Evolutionary conservation across 1,284 basidiomycete genomes (phyloP), one percentile per base, ranked within the genome.

Genomic region (Apiotrichum domesticum): DNA sequence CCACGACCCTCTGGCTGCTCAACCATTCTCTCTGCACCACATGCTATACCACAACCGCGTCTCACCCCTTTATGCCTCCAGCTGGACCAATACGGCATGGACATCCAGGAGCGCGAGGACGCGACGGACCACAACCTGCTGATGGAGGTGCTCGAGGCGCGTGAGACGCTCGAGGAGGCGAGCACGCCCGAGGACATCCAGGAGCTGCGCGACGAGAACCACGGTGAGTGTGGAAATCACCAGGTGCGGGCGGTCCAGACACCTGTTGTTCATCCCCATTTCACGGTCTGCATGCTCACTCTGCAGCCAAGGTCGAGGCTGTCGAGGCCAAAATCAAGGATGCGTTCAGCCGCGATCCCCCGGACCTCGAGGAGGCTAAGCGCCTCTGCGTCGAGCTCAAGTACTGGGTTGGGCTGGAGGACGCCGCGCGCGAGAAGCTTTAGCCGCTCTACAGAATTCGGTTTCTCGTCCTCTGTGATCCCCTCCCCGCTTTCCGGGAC

Each of bases 81-180:
- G 76, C 80, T 95, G 11, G 76, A 80, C 34, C 79, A 79, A 52
- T 82, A 88, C 63, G 84, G 85, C 6, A 63, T 83, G 39, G 79
- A 80, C 8, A 79, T 85, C 35, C 79, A 79, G 3, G 92, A 95
- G 75, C 79, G 78, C n/a, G 92, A 96, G 64, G 82, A 84, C 52
- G 72, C 88, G 34, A 83, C 87, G 6, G 88, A 95, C 69, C 77
- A 83, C 37, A 82, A 79, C 48, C 82, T 96, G 49, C 81, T 96
- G 58, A 81, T 81, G 72, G 84, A 88, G 65, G 83, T 95, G 46
- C 85, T 96, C 82, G 86, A 90, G 64, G 81, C 81, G n/a, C 77
- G 89, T 46, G 91, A 95, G 75, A 80, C 80, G 44, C 80, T 97
- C 33, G 90, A 92, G 59, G 82, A 83, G 39, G 84, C 88, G 0